Conservation (phyloP, 1,284 basidiomycete genomes). For the Taiwanofungus camphoratus region DNA sequence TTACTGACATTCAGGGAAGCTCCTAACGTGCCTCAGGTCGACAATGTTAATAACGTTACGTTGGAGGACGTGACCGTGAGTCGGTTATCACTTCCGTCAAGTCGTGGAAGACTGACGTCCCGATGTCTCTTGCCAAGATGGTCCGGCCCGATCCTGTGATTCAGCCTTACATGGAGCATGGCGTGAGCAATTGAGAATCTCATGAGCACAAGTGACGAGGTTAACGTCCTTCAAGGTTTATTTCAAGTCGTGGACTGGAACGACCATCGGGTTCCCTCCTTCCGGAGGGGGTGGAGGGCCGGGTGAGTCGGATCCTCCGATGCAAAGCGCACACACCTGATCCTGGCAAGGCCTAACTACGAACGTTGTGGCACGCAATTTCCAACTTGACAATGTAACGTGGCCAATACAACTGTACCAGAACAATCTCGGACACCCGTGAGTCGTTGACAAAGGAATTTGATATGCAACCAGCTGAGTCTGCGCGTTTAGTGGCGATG, state of each 20-base stretch:
- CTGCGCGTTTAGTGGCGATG: conserved; percentile 36
- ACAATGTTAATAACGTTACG: conserved; percentile 52
- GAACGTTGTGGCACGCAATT: conserved; percentile 43
- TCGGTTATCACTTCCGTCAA: neutral
- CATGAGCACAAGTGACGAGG: conserved; percentile 1
- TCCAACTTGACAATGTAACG: conserved; percentile 42
- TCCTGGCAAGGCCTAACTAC: conserved; percentile 36
- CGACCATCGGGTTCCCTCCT: conserved; percentile 49
- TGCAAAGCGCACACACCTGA: neutral
- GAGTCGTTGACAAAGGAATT: conserved; percentile 14
- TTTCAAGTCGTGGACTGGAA: conserved; percentile 60
- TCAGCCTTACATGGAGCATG: conserved; percentile 51
- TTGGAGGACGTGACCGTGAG: conserved; percentile 45
- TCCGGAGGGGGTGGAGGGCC: conserved; percentile 58
- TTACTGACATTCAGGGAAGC: no score
- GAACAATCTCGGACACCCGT: conserved; percentile 48
- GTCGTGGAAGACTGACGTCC: no score
- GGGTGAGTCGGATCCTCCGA: conserved; percentile 27
- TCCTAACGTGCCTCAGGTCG: no score
- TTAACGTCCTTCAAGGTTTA: conserved; percentile 37
- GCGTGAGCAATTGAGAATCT: conserved; percentile 29
- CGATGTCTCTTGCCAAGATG: conserved; percentile 34
- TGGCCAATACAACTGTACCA: conserved; percentile 46
- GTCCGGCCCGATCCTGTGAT: conserved; percentile 39
- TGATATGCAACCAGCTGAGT: neutral